Conservation (phyloP, 106 monocot species). For the Vanilla planifolia region DNA sequence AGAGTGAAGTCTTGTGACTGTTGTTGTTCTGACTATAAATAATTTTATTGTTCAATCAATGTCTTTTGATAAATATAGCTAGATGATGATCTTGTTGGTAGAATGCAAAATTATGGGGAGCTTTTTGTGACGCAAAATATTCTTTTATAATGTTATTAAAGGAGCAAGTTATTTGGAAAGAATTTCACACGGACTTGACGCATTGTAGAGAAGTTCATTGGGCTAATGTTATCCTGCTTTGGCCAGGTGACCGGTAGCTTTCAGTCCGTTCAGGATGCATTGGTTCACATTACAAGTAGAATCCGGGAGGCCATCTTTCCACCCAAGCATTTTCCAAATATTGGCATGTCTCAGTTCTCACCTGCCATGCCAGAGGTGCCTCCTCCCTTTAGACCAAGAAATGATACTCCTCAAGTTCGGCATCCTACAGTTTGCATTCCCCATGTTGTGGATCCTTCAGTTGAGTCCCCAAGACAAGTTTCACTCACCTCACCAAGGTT, state of each 20-base stretch:
- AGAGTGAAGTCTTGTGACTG: too few species aligned
- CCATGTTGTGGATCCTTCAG: slow-evolving; percentile 32
- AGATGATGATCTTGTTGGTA: too few species aligned
- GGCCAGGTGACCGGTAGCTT: slow-evolving; percentile 57
- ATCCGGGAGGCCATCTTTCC: slow-evolving; percentile 65
- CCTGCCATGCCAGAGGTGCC: slow-evolving; percentile 14
- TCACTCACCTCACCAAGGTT: slow-evolving; percentile 31
- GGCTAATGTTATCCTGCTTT: slow-evolving; percentile 3
- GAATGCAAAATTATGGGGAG: too few species aligned
- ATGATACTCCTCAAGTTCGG: slow-evolving; percentile 25
- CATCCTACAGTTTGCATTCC: slow-evolving; percentile 18
- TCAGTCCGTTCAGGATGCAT: slow-evolving; percentile 75
- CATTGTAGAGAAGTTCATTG: background rate
- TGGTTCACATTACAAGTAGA: slow-evolving; percentile 63
- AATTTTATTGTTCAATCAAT: too few species aligned
- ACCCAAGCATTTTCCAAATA: slow-evolving; percentile 18
- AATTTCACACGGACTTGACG: too few species aligned
- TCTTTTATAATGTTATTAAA: too few species aligned
- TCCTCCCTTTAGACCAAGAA: slow-evolving; percentile 31
- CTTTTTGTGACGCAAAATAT: too few species aligned
- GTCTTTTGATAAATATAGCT: too few species aligned
- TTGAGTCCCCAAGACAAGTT: slow-evolving; percentile 17
- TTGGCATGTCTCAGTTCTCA: slow-evolving; percentile 20
- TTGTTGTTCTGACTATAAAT: too few species aligned
- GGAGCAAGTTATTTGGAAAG: too few species aligned